Evolutionary conservation across 805 yeast species (phyloP).

Genomic region (Teunomyces aglyptinius): DNA sequence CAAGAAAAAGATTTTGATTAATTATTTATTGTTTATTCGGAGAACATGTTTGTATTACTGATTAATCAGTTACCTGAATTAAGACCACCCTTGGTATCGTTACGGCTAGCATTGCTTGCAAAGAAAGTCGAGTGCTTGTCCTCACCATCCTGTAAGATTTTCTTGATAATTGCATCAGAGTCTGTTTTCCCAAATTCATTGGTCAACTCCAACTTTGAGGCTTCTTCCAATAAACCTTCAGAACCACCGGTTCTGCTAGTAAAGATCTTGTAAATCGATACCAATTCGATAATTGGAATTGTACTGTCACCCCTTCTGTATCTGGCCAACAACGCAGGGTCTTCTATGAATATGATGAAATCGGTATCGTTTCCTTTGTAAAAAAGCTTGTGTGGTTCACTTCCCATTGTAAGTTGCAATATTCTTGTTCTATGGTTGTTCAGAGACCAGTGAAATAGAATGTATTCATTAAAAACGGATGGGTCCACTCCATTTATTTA

Average conservation of each 20-base stretch:
- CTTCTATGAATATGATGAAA: conserved; percentile 64
- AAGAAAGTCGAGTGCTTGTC: conserved; percentile 37
- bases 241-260: conserved; percentile 63
- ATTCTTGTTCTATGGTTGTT: not conserved
- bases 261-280: conserved; percentile 65
- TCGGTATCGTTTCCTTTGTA: conserved; percentile 66
- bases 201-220: conserved; percentile 60
- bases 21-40: too few relatives aligned
- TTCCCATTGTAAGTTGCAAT: conserved; percentile 4
- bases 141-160: conserved; percentile 60
- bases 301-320: conserved; percentile 52
- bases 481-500: not conserved
- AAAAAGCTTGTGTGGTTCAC: conserved; percentile 47
- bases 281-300: conserved; percentile 58
- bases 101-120: conserved; percentile 28
- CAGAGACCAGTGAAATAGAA: not conserved
- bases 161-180: conserved; percentile 55
- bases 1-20: too few relatives aligned
- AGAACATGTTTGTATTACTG: too few relatives aligned
- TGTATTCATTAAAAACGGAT: not conserved
- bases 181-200: conserved; percentile 66
- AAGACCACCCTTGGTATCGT: conserved; percentile 44
- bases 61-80: conserved; percentile 16
- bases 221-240: conserved; percentile 70
- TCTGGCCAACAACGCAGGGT: conserved; percentile 45